Evolutionary conservation across 768 basidiomycete genomes (phyloP), one percentile per base, ranked within the genome.

Genomic region (Suillus ampliporus): DNA sequence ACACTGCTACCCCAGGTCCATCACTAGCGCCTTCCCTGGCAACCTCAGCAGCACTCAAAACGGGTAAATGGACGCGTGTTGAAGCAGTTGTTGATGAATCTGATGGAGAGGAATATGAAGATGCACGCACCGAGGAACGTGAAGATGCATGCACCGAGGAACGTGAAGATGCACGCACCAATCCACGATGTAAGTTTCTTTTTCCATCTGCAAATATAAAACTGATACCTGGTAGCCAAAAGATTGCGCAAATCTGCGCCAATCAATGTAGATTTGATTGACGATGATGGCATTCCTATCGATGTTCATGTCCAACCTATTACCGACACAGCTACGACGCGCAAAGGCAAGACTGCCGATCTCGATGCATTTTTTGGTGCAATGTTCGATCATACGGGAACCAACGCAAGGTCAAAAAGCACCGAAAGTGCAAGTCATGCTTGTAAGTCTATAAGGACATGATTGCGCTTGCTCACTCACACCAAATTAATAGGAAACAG

Each of bases 261-360:
- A 2, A 14, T 47, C 14, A 7, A 47, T 23, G 31, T 31, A 31
- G 46, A 47, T 47, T 47, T 61, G n/a, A 57, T 64, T 9, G 62
- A 63, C 23, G 40, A 52, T 11, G 61, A 69, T 17, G 67, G 67
- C 11, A 51, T 69, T 28, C 53, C 62, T 0, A 57, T 48, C 2
- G 64, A 69, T 41, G 52, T 69, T 14, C 26, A 60, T 17, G 51
- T 69, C 9, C 14, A 58, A 35, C 31, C 26, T 6, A 60, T 65
- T 37, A 7, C 46, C 6, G 34, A 47, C 28, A 43, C 6, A 1
- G 37, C 37, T 17, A 3, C 56, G 8, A 37, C 17, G 14, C 3
- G 8, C 6, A 4, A 57, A 43, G 56, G 41, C 21, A 57, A 57
- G 8, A 35, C 31, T 15, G 37, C 26, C 21, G 21, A 57, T 47